phyloP scores from a whole-genome alignment of 345 rosid genomes.

The Aurinia saxatilis region DNA sequence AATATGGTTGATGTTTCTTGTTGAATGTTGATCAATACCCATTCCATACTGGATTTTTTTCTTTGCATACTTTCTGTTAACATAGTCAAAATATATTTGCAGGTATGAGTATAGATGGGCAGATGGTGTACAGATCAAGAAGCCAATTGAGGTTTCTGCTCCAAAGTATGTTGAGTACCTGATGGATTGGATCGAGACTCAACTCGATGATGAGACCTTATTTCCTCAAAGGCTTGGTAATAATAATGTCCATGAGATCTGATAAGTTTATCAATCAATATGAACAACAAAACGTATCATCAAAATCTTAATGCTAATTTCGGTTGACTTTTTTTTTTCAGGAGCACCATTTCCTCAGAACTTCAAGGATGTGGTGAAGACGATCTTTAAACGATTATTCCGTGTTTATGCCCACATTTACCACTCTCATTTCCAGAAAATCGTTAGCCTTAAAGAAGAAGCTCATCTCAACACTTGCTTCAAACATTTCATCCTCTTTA shows the following conservation, averaged over 20 bases:
- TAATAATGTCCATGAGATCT: slow-evolving; percentile 3
- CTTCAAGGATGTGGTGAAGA: slow-evolving; percentile 95
- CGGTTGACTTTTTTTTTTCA: slow-evolving; percentile 5
- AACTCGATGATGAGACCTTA: slow-evolving; percentile 92
- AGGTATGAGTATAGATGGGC: slow-evolving; percentile 99
- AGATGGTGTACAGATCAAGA: slow-evolving; percentile 97
- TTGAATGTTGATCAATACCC: neutral
- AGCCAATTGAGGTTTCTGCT: slow-evolving; percentile 98
- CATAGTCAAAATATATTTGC: slow-evolving; percentile 2
- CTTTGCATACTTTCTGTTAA: neutral
- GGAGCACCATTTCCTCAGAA: slow-evolving; percentile 97
- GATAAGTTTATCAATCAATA: neutral
- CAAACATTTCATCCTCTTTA: slow-evolving; percentile 94
- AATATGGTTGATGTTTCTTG: neutral
- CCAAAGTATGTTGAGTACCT: slow-evolving; percentile 97
- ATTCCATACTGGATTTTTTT: neutral
- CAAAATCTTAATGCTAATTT: neutral
- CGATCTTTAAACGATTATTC: slow-evolving; percentile 87
- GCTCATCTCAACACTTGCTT: slow-evolving; percentile 99
- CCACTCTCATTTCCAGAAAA: slow-evolving; percentile 96
- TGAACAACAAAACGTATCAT: neutral
- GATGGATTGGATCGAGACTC: slow-evolving; percentile 98
- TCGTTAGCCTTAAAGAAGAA: slow-evolving; percentile 98
- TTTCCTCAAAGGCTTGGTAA: slow-evolving; percentile 99
- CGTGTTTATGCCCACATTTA: slow-evolving; percentile 97